A percentile compares a stretch with the other conserved stretches of the same genome.
These are phyloP conservation scores for Lepidium sativum DNA, from an alignment of 345 rosid species.

Conservation along the genomic window DNA sequence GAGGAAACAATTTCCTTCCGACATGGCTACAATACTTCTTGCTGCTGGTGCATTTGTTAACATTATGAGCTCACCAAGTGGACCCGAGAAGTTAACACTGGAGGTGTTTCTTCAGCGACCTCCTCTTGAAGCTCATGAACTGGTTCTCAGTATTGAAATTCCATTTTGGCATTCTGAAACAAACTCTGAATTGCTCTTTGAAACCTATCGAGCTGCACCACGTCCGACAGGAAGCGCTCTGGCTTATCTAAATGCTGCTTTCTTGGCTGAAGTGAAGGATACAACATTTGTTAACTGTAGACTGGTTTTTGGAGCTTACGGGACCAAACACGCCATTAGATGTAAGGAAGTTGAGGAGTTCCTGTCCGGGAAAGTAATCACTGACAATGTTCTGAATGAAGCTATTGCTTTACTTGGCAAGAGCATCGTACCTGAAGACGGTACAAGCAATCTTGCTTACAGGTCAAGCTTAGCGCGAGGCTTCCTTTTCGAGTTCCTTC, in stretches of 20 bases:
- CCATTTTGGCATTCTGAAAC: constrained; percentile 17
- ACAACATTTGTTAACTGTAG: constrained; percentile 33
- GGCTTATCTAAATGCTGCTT: constrained; percentile 74
- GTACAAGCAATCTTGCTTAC: constrained; percentile 41
- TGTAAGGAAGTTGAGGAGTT: constrained; percentile 53
- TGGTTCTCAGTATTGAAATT: constrained; percentile 52
- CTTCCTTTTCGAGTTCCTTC: constrained; percentile 60
- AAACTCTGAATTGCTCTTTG: constrained; percentile 36
- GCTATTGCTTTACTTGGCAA: constrained; percentile 42
- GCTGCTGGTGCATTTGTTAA: constrained; percentile 50
- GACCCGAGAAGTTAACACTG: constrained; percentile 34
- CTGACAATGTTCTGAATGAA: constrained; percentile 36
- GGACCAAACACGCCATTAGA: constrained; percentile 60
- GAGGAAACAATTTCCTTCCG: constrained; percentile 68
- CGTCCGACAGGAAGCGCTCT: constrained; percentile 74
- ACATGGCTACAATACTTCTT: constrained; percentile 68
- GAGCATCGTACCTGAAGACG: constrained; percentile 45
- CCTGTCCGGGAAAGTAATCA: constrained; percentile 48
- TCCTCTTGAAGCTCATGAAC: constrained; percentile 41
- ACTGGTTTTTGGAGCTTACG: constrained; percentile 79
- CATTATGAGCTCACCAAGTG: constrained; percentile 23
- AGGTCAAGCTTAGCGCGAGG: constrained; percentile 69
- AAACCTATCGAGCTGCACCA: constrained; percentile 79
- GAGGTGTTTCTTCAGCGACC: constrained; percentile 57
- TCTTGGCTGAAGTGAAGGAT: constrained; percentile 54